Evolutionary conservation across 805 yeast species (phyloP).

Genomic region (Starmerella potacharoeniae): DNA sequence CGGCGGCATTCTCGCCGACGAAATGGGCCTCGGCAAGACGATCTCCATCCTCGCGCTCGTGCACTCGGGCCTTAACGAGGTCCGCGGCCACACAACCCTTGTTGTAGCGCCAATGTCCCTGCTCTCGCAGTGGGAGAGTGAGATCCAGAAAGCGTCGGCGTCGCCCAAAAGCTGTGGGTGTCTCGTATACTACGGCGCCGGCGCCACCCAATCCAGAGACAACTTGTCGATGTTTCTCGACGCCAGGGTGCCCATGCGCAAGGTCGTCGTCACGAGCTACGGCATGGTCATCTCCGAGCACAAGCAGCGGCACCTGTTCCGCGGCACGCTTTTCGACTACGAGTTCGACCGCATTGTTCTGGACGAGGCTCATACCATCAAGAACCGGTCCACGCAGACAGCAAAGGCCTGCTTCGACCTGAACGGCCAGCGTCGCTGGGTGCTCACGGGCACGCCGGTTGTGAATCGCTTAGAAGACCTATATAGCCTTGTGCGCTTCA

Average conservation of each 20-base stretch:
- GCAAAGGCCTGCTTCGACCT: constrained; percentile 65
- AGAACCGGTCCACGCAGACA: constrained; percentile 68
- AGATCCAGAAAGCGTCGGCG: constrained; percentile 44
- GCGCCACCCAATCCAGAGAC: constrained; percentile 15
- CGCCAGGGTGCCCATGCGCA: constrained; percentile 38
- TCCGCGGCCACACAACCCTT: constrained; percentile 38
- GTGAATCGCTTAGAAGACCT: constrained; percentile 80
- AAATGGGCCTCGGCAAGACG: constrained; percentile 94
- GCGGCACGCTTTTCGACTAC: constrained; percentile 43
- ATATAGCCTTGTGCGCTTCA: constrained; percentile 60
- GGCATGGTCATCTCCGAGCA: constrained; percentile 78
- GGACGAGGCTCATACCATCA: constrained; percentile 85
- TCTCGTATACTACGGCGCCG: constrained; percentile 65
- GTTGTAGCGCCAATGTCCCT: constrained; percentile 85
- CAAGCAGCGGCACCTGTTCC: constrained; percentile 32
- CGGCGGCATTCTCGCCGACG: constrained; percentile 92
- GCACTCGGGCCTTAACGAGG: constrained; percentile 36
- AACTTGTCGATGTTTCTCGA: constrained; percentile 36
- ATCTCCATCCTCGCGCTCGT: constrained; percentile 69
- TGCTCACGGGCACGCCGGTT: constrained; percentile 86
- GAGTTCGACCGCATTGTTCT: constrained; percentile 64
- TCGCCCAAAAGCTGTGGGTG: constrained; percentile 21
- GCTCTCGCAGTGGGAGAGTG: constrained; percentile 82
- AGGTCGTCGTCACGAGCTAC: constrained; percentile 70
- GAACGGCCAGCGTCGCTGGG: constrained; percentile 62